Evolutionary conservation across 495 filamentous ascomycete species (phyloP).

Genomic region (Cryomyces minteri): DNA sequence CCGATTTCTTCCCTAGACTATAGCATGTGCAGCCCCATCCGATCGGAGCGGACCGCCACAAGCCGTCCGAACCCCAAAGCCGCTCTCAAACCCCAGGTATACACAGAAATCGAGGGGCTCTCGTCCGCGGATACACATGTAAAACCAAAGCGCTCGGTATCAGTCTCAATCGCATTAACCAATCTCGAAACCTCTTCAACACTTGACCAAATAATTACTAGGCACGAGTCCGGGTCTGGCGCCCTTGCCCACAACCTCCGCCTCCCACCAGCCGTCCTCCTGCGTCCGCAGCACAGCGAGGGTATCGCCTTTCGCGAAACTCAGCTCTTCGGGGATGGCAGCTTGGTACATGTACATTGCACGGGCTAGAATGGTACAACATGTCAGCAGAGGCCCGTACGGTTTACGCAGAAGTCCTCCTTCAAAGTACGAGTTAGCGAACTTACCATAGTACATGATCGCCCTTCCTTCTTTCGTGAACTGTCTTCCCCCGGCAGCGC

Average conservation of each 20-base stretch:
- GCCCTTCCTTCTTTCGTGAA: slow-evolving; percentile 71
- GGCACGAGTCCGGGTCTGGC: slow-evolving; percentile 69
- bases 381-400: too few relatives aligned
- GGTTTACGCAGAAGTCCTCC: too few relatives aligned
- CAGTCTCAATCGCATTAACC: neutral
- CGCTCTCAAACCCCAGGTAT: too few relatives aligned
- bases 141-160: too few relatives aligned
- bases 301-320: slow-evolving; percentile 83
- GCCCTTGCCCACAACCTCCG: slow-evolving; percentile 62
- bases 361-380: slow-evolving; percentile 37
- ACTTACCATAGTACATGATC: slow-evolving; percentile 85
- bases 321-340: slow-evolving; percentile 85
- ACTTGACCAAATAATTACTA: slow-evolving; percentile 85
- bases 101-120: too few relatives aligned
- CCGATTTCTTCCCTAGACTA: too few relatives aligned
- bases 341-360: slow-evolving; percentile 89
- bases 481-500: slow-evolving; percentile 53
- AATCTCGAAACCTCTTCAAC: slow-evolving; percentile 22
- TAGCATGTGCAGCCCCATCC: too few relatives aligned
- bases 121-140: too few relatives aligned
- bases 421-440: neutral
- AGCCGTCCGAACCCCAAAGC: too few relatives aligned
- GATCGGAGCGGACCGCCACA: too few relatives aligned
- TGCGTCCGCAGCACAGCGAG: slow-evolving; percentile 80
- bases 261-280: slow-evolving; percentile 99